Evolutionary conservation across 345 rosid genomes (phyloP), one percentile per base, ranked within the genome.

Genomic region (Eucalyptus tenuipes): DNA sequence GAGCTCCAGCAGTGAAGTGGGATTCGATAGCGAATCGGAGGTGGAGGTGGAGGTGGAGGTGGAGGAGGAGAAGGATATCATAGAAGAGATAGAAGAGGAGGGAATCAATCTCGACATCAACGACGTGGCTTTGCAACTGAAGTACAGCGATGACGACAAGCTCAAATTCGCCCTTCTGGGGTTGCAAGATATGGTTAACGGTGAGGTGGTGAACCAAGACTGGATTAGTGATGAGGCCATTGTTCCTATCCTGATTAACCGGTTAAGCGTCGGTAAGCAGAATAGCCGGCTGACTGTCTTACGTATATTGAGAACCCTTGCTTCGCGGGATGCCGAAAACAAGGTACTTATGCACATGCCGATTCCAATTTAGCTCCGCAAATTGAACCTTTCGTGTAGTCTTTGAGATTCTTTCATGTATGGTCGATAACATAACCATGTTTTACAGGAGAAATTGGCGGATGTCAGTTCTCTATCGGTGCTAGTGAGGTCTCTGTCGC

Each of bases 361-460:
- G 9, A 75, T 75, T 40, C 42, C 84, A 20, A 40, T 75, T 75
- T 40, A 40, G 47, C 47, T 22, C 84, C 1, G 15, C 3, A 22
- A 40, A 75, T 11, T 3, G 29, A 20, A 75, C 47, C 84, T 40
- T 40, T 40, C 5, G 15, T 20, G 47, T 40, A 18, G 81, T 17
- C 81, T 71, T 71, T 71, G 45, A 75, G 47, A 75, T 75, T 75
- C 47, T 20, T 75, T 40, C 29, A 9, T 75, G 27, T 22, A 75
- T 11, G 6, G 84, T 75, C 22, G 84, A 75, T 75, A 40, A 75
- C 47, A 40, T 40, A 40, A 20, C 16, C 84, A 11, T 89, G 85
- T 86, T 88, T 89, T 92, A 86, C 96, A 95, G 98, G 96, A 94
- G 89, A 93, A 94, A 89, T 91, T 95, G 96, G 92, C 92, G 3